phyloP scores from a whole-genome alignment of 805 yeast genomes.

The Tetrapisispora taiwanensis region DNA sequence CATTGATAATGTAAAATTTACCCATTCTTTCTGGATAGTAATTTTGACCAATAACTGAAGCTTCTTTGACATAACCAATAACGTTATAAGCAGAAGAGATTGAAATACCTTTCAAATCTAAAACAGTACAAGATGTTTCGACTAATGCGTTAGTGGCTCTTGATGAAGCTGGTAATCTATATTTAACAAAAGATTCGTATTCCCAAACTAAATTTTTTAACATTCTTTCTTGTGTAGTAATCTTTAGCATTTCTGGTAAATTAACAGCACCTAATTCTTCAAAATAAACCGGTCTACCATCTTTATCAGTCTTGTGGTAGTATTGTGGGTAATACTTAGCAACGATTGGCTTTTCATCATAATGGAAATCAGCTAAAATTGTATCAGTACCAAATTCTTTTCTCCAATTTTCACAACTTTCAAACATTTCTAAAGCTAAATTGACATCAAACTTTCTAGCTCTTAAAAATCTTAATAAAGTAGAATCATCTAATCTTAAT shows the following conservation, averaged over 20 bases:
- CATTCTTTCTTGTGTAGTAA: constrained; percentile 95
- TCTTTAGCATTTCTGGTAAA: constrained; percentile 80
- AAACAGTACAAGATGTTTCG: constrained; percentile 92
- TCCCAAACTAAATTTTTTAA: constrained; percentile 94
- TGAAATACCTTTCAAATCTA: constrained; percentile 92
- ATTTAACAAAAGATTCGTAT: constrained; percentile 78
- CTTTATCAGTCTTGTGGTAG: constrained; percentile 93
- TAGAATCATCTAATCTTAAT: constrained; percentile 80
- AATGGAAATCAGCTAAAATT: constrained; percentile 76
- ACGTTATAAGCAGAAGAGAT: constrained; percentile 77
- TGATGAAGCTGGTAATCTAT: constrained; percentile 89
- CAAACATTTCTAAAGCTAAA: constrained; percentile 73
- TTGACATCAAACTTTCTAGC: constrained; percentile 89
- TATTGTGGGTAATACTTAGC: constrained; percentile 91
- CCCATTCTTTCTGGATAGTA: constrained; percentile 99
- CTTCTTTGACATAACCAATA: constrained; percentile 79
- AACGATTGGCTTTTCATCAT: constrained; percentile 85
- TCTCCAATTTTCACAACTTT: constrained; percentile 88
- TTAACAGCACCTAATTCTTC: constrained; percentile 92
- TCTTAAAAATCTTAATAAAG: constrained; percentile 74
- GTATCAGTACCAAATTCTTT: constrained; percentile 77
- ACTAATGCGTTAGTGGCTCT: constrained; percentile 67
- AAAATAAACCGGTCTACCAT: constrained; percentile 91
- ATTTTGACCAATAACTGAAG: constrained; percentile 90
- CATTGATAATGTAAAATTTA: constrained; percentile 86